Base-by-base conservation (phyloP, 768 basidiomycete species). In the Boletellus ananiceps region DNA sequence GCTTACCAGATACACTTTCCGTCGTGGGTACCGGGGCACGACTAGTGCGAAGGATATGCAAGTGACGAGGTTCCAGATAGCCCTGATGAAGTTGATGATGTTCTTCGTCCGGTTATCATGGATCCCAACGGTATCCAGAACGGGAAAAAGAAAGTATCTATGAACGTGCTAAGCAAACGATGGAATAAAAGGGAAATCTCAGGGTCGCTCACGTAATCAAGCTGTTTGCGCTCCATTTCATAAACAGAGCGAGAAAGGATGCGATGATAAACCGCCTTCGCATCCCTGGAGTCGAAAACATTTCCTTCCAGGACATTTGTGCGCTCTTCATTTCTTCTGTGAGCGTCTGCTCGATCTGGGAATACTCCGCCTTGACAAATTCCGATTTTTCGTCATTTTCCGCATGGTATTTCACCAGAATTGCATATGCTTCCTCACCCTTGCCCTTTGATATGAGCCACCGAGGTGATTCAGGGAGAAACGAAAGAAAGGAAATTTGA, bases 401-500 rank as follows among this genome's bases (percentile, higher is more conserved):
- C 0, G 78, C 82, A 52, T 83, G 82, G 48, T 83, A 83, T 49
- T 80, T 79, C 5, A 67, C 73, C 15, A 83, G 68, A 38, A 79
- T 71, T 0, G 60, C 65, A 43, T 64, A 62, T 0, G 80, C 81
- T 50, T 82, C 78, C 0, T 71, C 71, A 2, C 62, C 64, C 13
- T 80, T 74, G 21, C 82, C 81, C 43, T 75, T 76, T 4, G 79
- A 76, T 33, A 84, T 69, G 3, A 84, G 72, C 82, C 82, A 84
- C 34, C 80, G 75, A 14, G 83, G 83, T 9, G 80, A 82, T 58
- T 86, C 83, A 2, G 82, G 82, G 15, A 84, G 67, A 58, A 81
- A 78, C 59, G 65, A 75, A 47, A 84, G 71, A 62, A 85, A 80
- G 27, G 55, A 51, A 34, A 84, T 58, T 53, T 84, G 83, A 23